Evolutionary conservation across 495 filamentous ascomycete genomes (phyloP), one percentile per base, ranked within the genome.

Genomic region (Saxispiralis lemnorum): DNA sequence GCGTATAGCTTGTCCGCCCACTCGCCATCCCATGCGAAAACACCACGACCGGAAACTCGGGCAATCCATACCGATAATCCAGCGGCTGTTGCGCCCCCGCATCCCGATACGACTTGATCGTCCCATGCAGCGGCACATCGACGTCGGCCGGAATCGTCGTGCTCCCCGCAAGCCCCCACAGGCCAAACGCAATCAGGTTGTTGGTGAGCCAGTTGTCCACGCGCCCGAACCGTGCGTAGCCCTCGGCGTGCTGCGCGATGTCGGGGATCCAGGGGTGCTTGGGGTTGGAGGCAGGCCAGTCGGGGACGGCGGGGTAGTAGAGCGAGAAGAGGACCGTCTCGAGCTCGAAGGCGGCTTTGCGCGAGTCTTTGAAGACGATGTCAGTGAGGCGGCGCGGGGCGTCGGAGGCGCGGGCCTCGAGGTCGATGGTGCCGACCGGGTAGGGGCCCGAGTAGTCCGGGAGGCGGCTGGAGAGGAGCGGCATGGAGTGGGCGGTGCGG

Each of bases 1-100:
- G 63, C 14, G 67, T 65, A 51, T 73, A 73, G 41, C 65, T 61
- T 12, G 66, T 71, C 21, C 65, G 55, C 19, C 62, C 64, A 1
- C 63, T 63, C 6, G 65, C 68, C 49, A 67, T 70, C 31, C 69
- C 70, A 43, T 72, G 70, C 2, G 64, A 69, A 49, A 74, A 72
- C 32, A 74, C 57, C 18, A 71, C 56, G 34, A 69, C 54, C 5
- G 67, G 68, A 38, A 63, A 60, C 14, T 15, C 16, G 7, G 39
- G 45, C 6, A 54, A 20, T 2, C 49, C 49, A 21, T 48, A 43
- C 5, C 24, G 5, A 31, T 52, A 36, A 33, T 54, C 42, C 6
- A 45, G 17, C 7, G 52, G 48, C 30, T 52, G 9, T 43, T 47
- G 24, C 41, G 39, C 11, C 41, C 24, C 17, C 33, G 43, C 19